phyloP scores from a whole-genome alignment of 495 filamentous ascomycete species.

The Daldinia decipiens region DNA sequence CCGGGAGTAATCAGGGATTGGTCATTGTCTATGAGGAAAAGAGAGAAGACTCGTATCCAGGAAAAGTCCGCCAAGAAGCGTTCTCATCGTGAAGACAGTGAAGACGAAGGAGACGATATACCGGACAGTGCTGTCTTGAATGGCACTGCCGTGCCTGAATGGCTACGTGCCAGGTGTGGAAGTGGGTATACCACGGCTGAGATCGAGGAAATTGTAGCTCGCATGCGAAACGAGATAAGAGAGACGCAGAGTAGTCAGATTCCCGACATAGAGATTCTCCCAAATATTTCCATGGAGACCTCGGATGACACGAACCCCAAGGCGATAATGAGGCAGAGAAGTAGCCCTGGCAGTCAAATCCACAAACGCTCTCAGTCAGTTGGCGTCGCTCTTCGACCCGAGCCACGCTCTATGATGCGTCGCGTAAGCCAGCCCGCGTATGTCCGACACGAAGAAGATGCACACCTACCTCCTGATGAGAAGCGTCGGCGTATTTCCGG shows the following conservation, averaged over 20 bases:
- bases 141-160: constrained; percentile 55
- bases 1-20: constrained; percentile 61
- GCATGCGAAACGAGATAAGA: constrained; percentile 50
- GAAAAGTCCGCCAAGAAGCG: constrained; percentile 47
- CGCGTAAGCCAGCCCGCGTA: constrained; percentile 47
- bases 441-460: constrained; percentile 15
- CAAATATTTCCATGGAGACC: constrained; percentile 57
- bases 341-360: constrained; percentile 13
- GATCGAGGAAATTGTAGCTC: constrained; percentile 52
- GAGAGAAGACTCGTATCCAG: constrained; percentile 60
- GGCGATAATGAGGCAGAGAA: constrained; percentile 37
- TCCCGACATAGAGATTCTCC: constrained; percentile 76
- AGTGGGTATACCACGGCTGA: constrained; percentile 51
- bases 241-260: constrained; percentile 50
- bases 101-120: constrained; percentile 42
- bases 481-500: constrained; percentile 47
- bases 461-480: constrained; percentile 30
- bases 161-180: constrained; percentile 51
- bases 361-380: constrained; percentile 57
- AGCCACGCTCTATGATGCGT: constrained; percentile 40
- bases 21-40: constrained; percentile 61
- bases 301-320: constrained; percentile 34
- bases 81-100: constrained; percentile 40
- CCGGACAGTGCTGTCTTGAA: constrained; percentile 37
- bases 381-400: constrained; percentile 39